phyloP scores from a whole-genome alignment of 306 rosid species.

The Acacia crassicarpa region DNA sequence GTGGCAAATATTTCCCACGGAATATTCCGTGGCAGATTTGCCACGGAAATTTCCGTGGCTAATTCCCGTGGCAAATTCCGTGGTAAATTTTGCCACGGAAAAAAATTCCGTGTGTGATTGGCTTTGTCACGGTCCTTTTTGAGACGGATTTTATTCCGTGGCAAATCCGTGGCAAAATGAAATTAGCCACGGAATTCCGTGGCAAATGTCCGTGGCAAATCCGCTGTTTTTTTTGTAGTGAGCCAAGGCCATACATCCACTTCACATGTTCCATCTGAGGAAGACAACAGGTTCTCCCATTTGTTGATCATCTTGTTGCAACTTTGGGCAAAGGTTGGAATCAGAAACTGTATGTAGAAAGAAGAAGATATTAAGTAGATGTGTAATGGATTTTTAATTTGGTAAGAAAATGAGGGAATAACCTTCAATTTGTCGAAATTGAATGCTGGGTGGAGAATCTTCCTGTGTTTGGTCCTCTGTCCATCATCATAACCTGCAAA shows the following conservation, averaged over 20 bases:
- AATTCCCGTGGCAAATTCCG: too few species aligned
- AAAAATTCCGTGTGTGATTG: too few species aligned
- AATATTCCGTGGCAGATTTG: too few species aligned
- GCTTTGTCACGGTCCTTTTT: too few species aligned
- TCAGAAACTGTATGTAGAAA: not conserved
- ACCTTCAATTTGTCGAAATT: slow-evolving; percentile 57
- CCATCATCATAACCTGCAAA: slow-evolving; percentile 36
- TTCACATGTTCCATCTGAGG: slow-evolving; percentile 21
- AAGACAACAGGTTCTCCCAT: not conserved
- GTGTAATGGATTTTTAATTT: not conserved
- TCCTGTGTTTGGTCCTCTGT: slow-evolving; percentile 58
- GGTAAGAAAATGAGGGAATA: not conserved
- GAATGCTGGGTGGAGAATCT: slow-evolving; percentile 57
- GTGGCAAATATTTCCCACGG: too few species aligned
- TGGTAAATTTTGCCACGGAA: too few species aligned
- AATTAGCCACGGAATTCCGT: too few species aligned
- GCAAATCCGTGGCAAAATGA: too few species aligned
- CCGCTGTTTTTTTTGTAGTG: too few species aligned
- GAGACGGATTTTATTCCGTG: too few species aligned
- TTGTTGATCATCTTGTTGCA: not conserved
- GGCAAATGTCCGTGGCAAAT: too few species aligned
- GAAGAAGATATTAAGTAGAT: not conserved
- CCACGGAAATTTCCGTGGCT: too few species aligned
- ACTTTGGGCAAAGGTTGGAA: not conserved
- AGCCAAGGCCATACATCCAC: slow-evolving; percentile 23